These are phyloP conservation scores for Chionographis japonica DNA, from an alignment of 106 monocot species.

Conservation along the genomic window DNA sequence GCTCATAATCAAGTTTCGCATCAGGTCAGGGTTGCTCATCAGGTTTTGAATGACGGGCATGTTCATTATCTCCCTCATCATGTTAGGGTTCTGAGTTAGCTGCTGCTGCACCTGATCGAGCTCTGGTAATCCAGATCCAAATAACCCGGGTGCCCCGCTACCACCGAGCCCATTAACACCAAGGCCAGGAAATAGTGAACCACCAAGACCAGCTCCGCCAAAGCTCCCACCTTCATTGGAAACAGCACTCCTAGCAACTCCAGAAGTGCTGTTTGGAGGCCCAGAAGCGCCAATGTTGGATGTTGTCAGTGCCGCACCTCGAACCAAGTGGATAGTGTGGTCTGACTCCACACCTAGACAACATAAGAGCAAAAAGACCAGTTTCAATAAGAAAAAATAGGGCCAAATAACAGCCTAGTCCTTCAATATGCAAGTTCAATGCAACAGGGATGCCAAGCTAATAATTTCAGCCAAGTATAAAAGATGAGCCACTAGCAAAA, in stretches of 20 bases:
- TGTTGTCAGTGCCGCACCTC: constrained; percentile 50
- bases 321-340: constrained; percentile 91
- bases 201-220: constrained; percentile 33
- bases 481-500: too few relatives aligned
- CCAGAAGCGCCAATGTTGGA: constrained; percentile 25
- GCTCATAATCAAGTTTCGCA: constrained; percentile 84
- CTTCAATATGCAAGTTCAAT: too few relatives aligned
- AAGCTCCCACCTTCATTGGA: constrained; percentile 20
- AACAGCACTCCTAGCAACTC: constrained; percentile 9
- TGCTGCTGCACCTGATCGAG: constrained; percentile 81
- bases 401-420: too few relatives aligned
- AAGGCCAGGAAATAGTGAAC: constrained; percentile 53
- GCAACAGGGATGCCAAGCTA: too few relatives aligned
- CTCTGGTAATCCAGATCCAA: constrained; percentile 63
- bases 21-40: constrained; percentile 87
- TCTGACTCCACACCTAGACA: constrained; percentile 70
- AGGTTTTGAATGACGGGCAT: constrained; percentile 74
- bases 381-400: not conserved
- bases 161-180: constrained; percentile 39
- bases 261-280: constrained; percentile 8
- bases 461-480: too few relatives aligned
- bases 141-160: constrained; percentile 28
- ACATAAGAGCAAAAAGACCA: not conserved
- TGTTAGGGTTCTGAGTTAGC: constrained; percentile 75
- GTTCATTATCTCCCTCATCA: constrained; percentile 95